phyloP scores from a whole-genome alignment of 2,329 filamentous ascomycete species.

The Fusarium decemcellulare region DNA sequence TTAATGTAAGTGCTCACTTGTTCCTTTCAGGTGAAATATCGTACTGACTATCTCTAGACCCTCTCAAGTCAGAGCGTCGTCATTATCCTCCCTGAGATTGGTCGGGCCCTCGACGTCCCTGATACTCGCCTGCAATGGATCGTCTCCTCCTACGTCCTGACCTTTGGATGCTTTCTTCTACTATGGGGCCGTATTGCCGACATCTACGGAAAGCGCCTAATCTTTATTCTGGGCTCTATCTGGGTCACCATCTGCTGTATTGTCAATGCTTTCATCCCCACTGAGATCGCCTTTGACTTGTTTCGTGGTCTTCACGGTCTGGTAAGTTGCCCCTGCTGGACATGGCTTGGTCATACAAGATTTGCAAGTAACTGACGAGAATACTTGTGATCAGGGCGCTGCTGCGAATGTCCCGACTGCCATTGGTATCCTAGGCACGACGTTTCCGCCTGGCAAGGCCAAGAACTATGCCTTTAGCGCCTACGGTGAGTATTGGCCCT shows the following conservation, averaged over 20 bases:
- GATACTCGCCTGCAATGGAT: slow-evolving; percentile 75
- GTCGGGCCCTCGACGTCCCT: slow-evolving; percentile 68
- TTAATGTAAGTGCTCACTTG: slow-evolving; percentile 59
- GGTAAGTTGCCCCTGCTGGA: slow-evolving; percentile 40
- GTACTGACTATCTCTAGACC: slow-evolving; percentile 27
- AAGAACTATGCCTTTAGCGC: slow-evolving; percentile 80
- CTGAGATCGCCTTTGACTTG: slow-evolving; percentile 77
- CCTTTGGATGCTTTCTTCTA: slow-evolving; percentile 77
- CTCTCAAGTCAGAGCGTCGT: slow-evolving; percentile 48
- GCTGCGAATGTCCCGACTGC: slow-evolving; percentile 80
- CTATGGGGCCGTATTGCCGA: slow-evolving; percentile 78
- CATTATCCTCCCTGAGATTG: slow-evolving; percentile 69
- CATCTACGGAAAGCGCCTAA: slow-evolving; percentile 75
- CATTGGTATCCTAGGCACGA: slow-evolving; percentile 78
- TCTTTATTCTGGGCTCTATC: slow-evolving; percentile 75
- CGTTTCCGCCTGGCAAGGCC: slow-evolving; percentile 75
- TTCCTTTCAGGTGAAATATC: neutral
- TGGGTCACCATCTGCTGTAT: slow-evolving; percentile 74
- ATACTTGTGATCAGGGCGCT: slow-evolving; percentile 61
- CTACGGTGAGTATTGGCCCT: slow-evolving; percentile 60
- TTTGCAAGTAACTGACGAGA: neutral
- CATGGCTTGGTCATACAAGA: too few relatives aligned
- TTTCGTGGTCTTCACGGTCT: slow-evolving; percentile 77
- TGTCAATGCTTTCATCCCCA: slow-evolving; percentile 73
- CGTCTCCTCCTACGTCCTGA: slow-evolving; percentile 74